Evolutionary conservation across 805 yeast species (phyloP), one percentile per base, ranked within the genome.

Genomic region (Saccharomycopsis capsularis): DNA sequence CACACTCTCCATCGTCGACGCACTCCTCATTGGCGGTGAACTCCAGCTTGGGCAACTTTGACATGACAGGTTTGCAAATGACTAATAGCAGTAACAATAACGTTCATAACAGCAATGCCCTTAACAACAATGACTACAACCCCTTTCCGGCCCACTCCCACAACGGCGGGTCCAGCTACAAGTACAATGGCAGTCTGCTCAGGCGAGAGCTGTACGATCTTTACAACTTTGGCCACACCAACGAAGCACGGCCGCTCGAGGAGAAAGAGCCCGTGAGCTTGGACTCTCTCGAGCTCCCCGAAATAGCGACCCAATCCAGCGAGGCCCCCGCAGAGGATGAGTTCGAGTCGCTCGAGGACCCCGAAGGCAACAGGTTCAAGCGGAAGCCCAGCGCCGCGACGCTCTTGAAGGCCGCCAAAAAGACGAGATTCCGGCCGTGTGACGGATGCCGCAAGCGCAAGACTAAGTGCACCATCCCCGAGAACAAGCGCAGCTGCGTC

Each of bases 371-470:
- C 18, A n/a, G 7, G 6, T n/a, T 36, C 9, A 48, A 48, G 16
- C 23, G 47, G 16, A 37, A 34, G 22, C 41, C 16, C 16, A 32
- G 34, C 25, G 29, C 37, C 30, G n/a, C 16, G 9, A 11, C 27
- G 22, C 27, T 18, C 7, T 24, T 15, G 27, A 47, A 47, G 32
- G 41, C 43, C 1, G 21, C 32, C 11, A 54, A 54, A 29, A 48
- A 46, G 30, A 21, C 55, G 13, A 60, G 67, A 50, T 60, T 60
- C 7, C 60, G 67, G 24, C 72, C 72, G 3, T 68, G 72, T 48
- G 60, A 63, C 40, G 64, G 62, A 5, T 68, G 72, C 48, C 55
- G 69, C n/a, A 57, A 63, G 30, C 60, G 71, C 29, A 68, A 66
- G 56, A 63, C 65, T 0, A 60, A 63, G 50, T 66, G 69, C 38